phyloP scores from a whole-genome alignment of 2,329 filamentous ascomycete genomes.

The Phialophora tarda region DNA sequence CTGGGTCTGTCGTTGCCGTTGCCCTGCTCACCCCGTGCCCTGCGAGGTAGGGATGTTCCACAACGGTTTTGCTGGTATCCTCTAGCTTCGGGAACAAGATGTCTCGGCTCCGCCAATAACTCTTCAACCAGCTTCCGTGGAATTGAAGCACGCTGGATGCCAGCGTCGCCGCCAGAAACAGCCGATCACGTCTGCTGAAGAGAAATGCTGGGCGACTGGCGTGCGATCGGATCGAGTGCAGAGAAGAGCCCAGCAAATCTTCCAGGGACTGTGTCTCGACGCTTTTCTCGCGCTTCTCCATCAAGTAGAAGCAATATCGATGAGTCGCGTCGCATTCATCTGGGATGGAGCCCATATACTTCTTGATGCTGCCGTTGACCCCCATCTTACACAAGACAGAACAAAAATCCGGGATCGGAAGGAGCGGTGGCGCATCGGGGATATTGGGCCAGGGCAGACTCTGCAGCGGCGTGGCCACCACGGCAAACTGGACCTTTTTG shows the following conservation, averaged over 20 bases:
- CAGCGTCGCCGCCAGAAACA: slow-evolving; percentile 25
- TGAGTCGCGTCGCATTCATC: slow-evolving; percentile 8
- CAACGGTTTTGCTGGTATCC: not conserved
- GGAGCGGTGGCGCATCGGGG: not conserved
- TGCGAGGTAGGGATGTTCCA: slow-evolving; percentile 18
- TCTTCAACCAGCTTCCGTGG: slow-evolving; percentile 23
- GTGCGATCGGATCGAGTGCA: not conserved
- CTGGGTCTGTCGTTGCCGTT: slow-evolving; percentile 1
- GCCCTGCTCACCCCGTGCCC: slow-evolving; percentile 9
- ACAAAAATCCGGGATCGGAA: slow-evolving; percentile 17
- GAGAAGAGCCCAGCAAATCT: slow-evolving; percentile 1
- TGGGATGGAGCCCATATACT: slow-evolving; percentile 15
- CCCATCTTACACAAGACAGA: slow-evolving; percentile 6
- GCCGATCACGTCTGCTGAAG: slow-evolving; percentile 25
- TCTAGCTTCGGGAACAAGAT: slow-evolving; percentile 19
- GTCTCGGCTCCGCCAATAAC: slow-evolving; percentile 23
- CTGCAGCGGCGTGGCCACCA: not conserved
- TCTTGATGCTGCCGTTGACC: not conserved
- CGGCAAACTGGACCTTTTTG: slow-evolving; percentile 13
- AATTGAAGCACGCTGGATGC: slow-evolving; percentile 27
- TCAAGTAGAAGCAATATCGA: slow-evolving; percentile 8
- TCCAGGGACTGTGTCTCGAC: slow-evolving; percentile 13
- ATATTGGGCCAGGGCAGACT: slow-evolving; percentile 11
- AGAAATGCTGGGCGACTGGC: slow-evolving; percentile 2
- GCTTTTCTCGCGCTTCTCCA: slow-evolving; percentile 5